phyloP scores from a whole-genome alignment of 2,329 filamentous ascomycete species.

The Lecanicillium sp. region DNA sequence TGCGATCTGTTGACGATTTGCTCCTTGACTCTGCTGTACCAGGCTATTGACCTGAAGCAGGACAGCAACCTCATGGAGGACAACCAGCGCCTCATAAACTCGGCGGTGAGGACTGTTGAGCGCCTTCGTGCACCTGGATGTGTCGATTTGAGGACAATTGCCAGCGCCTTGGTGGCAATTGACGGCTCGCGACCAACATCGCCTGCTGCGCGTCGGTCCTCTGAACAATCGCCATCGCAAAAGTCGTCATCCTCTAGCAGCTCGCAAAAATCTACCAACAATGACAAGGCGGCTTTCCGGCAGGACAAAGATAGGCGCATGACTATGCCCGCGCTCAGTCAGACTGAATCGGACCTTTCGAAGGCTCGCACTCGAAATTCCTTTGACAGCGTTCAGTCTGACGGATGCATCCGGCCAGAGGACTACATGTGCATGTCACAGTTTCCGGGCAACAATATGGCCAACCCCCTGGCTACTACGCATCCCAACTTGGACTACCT shows the following conservation, averaged over 20 bases:
- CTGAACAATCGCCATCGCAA: too few species aligned
- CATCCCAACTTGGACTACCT: constrained; percentile 51
- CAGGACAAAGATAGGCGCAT: constrained; percentile 47
- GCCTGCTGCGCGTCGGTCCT: constrained; percentile 5
- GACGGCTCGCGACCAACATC: constrained; percentile 25
- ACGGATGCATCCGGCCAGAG: constrained; percentile 29
- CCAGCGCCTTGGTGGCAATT: constrained; percentile 38
- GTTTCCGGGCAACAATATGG: constrained; percentile 24
- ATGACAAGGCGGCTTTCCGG: constrained; percentile 35
- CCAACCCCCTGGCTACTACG: constrained; percentile 20
- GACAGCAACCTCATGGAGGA: constrained; percentile 84
- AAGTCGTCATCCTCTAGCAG: too few species aligned
- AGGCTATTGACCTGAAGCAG: constrained; percentile 69
- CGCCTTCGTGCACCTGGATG: constrained; percentile 44
- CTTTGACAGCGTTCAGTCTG: constrained; percentile 34
- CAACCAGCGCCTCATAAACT: constrained; percentile 65
- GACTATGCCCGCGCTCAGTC: constrained; percentile 37
- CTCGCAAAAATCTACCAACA: constrained; percentile 27
- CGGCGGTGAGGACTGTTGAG: constrained; percentile 49
- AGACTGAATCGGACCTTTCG: constrained; percentile 27
- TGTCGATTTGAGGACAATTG: constrained; percentile 47
- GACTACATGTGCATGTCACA: constrained; percentile 41
- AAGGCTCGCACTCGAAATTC: constrained; percentile 37
- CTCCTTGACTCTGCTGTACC: constrained; percentile 81
- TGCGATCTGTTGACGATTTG: constrained; percentile 74